Base-by-base conservation (phyloP, 2,329 filamentous ascomycete species). In the Periconia digitata region DNA sequence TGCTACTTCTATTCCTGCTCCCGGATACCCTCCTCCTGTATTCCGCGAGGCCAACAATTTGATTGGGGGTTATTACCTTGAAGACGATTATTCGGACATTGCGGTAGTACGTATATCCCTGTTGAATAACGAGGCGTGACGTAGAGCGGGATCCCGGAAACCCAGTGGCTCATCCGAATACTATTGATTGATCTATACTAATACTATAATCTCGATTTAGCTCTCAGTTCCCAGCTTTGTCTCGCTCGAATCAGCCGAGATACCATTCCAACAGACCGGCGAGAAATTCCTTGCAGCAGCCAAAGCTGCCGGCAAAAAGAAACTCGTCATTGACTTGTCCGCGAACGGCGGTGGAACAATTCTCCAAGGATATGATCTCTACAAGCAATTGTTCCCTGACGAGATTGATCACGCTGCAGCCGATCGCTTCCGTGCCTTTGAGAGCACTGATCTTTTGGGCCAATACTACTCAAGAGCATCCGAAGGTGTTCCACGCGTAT, bases 341-440 rank as follows among this genome's bases (percentile, higher is more conserved):
- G 75, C 75, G 40, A 86, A 86, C 55, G 79, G 76, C 2, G 84
- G 84, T 36, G 83, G 84, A 20, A 76, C 75, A 13, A 79, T 85
- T 38, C 62, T 83, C 7, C 75, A 80, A n/a, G 83, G 80, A 15
- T 84, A 83, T 54, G 83, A 85, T 59, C 73, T 86, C 21, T 85
- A 85, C 70, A 79, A 80, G 44, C 67, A 77, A 62, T 71, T 84
- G 0, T 80, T 81, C 70, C 81, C 81, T 0, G 53, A 58, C 5
- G 67, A 73, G 12, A 69, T 76, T 8, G 67, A 74, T 3, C 74
- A 75, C 3, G 81, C 79, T 47, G 77, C 77, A 3, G 76, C 73
- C 4, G 75, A 75, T 50, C 78, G 81, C 20, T 73, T 81, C 63
- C 74, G 80, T 12, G 74, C 79, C 3, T 70, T 76, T 32, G 76